Percentiles rank a stretch among this genome's conserved stretches.
These are phyloP conservation scores for Neobulgaria alba DNA, from an alignment of 2,329 filamentous ascomycete species.

Conservation along the genomic window DNA sequence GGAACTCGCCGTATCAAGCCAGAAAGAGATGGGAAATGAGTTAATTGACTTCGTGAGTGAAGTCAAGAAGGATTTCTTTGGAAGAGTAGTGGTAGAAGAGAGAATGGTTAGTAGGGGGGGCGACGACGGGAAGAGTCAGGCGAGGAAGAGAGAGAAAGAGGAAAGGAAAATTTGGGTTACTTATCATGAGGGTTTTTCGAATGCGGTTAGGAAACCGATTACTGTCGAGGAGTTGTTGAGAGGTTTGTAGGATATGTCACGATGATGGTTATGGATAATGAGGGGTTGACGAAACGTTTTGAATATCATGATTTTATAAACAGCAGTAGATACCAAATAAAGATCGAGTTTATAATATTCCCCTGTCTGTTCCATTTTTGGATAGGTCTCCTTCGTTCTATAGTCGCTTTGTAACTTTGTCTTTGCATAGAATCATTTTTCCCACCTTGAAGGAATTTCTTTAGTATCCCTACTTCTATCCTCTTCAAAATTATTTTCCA, in stretches of 20 bases:
- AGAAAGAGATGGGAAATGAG: conserved; percentile 15
- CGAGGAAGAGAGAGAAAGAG: conserved; percentile 31
- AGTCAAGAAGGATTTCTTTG: conserved; percentile 79
- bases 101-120: conserved; percentile 46
- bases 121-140: conserved; percentile 32
- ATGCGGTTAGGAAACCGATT: conserved; percentile 84
- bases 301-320: too few relatives aligned
- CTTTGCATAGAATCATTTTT: too few relatives aligned
- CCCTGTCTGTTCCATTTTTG: too few relatives aligned
- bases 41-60: conserved; percentile 16
- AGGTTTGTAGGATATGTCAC: conserved; percentile 42
- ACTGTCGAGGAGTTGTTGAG: conserved; percentile 70
- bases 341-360: too few relatives aligned
- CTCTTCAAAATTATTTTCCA: too few relatives aligned
- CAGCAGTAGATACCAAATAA: too few relatives aligned
- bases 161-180: conserved; percentile 72
- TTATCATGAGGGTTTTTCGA: conserved; percentile 84
- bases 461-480: too few relatives aligned
- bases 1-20: conserved; percentile 16
- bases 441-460: too few relatives aligned
- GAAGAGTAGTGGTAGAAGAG: conserved; percentile 52
- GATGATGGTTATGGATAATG: neutral
- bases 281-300: too few relatives aligned
- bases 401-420: too few relatives aligned
- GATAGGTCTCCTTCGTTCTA: too few relatives aligned